phyloP scores from a whole-genome alignment of 1,284 basidiomycete genomes.

The Trametes hirsuta region DNA sequence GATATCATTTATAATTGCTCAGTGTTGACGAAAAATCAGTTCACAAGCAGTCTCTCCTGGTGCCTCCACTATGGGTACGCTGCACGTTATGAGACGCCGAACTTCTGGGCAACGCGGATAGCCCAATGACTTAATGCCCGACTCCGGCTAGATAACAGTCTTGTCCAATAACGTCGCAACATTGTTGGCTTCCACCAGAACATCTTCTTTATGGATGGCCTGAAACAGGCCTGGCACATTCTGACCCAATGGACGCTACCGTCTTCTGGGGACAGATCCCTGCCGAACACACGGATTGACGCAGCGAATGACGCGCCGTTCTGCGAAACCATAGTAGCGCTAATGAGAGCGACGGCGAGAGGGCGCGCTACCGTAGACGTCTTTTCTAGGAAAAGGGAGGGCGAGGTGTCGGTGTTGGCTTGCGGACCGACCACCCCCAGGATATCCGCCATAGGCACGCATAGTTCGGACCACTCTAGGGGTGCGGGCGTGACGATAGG shows the following conservation, averaged over 20 bases:
- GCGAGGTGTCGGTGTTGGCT: background rate
- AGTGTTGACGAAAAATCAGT: no score
- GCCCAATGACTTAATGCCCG: background rate
- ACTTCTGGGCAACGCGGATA: no score
- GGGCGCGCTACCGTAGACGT: slow-evolving; percentile 2
- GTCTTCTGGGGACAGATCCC: background rate
- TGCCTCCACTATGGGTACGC: no score
- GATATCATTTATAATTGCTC: no score
- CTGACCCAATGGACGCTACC: slow-evolving; percentile 8
- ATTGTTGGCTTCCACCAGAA: background rate
- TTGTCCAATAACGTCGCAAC: background rate
- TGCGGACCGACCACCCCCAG: background rate
- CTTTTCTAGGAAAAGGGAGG: slow-evolving; percentile 1
- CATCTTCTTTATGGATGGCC: slow-evolving; percentile 11
- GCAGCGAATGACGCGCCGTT: slow-evolving; percentile 4
- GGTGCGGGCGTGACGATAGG: slow-evolving; percentile 1
- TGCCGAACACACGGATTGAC: background rate
- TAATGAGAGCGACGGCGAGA: slow-evolving; percentile 6
- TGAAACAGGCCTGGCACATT: slow-evolving; percentile 3
- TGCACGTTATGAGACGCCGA: no score
- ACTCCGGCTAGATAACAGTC: background rate
- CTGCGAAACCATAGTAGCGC: background rate
- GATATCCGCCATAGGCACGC: background rate
- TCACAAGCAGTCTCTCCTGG: no score
- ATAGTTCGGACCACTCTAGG: background rate